Evolutionary conservation across 139 green algal genomes (phyloP).

Genomic region (Eudorina sp.): DNA sequence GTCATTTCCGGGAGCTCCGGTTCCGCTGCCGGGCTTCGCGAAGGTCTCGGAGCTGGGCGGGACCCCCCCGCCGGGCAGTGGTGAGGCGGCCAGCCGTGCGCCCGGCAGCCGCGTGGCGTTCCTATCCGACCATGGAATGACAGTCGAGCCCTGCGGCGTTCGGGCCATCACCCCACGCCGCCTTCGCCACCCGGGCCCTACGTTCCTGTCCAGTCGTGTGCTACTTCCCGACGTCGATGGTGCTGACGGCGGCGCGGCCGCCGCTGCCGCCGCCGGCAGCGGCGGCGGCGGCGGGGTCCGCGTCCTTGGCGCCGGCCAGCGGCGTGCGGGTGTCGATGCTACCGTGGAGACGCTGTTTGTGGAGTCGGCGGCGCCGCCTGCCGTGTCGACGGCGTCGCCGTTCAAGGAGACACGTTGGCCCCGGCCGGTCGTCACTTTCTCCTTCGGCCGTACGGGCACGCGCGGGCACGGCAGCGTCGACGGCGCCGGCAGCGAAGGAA

Average conservation of each 20-base stretch:
- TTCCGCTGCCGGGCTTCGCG: constrained; percentile 4
- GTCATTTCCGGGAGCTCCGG: too few relatives aligned
- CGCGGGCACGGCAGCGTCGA: background rate
- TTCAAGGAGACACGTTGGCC: too few relatives aligned
- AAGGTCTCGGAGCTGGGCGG: background rate
- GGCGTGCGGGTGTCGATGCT: background rate
- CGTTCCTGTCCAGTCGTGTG: background rate
- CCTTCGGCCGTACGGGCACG: background rate
- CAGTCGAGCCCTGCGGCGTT: background rate
- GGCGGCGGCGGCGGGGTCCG: background rate
- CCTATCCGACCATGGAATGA: background rate
- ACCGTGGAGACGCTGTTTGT: constrained; percentile 1
- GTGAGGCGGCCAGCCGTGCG: too few relatives aligned
- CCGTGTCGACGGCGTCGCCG: background rate
- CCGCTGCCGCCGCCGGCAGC: too few relatives aligned
- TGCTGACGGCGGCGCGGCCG: background rate
- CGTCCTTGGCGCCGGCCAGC: background rate
- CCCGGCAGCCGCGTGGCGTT: background rate
- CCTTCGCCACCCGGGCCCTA: background rate
- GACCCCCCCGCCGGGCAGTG: too few relatives aligned
- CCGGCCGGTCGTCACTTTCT: background rate
- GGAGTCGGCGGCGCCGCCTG: constrained; percentile 3
- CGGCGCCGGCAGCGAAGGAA: background rate
- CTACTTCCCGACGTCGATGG: background rate
- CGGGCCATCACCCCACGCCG: background rate